Base-by-base conservation (phyloP, 441 rosid genomes). In the Iberis amara region DNA sequence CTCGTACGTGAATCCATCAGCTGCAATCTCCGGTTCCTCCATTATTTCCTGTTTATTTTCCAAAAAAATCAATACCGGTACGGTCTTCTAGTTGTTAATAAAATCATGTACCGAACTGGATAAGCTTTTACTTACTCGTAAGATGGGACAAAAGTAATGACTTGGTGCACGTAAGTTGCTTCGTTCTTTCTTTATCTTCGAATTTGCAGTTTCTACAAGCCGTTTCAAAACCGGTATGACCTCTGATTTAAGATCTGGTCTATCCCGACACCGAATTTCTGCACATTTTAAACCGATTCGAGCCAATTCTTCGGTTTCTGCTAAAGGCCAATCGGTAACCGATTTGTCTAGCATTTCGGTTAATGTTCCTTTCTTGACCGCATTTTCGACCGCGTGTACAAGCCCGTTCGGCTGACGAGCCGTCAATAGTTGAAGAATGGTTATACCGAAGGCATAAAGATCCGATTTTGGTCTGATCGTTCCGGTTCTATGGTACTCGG, bases 1-100 rank as follows among this genome's bases (percentile, higher is more conserved):
- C 78, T 87, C 96, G 7, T 87, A 87, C 2, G 90, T 81, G 65
- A 81, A 90, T 42, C 98, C 96, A 69, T 87, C 96, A 4, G 85
- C 86, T 28, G 95, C 90, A 66, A 87, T 72, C 65, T 72, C 73
- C 11, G 96, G 98, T 42, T 91, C 89, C 47, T 77, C 84, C 92
- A 85, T 85, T 23, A 91, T 68, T 72, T 83, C 92, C 95, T 87
- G 76, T 55, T 60, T 64, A 28, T 31, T 32, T 14, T 45, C 21
- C 21, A 45, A 36, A 54, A 35, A 52, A 33, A 21, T 30, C 38
- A 33, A 30, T 44, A 50, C 27, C 51, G 28, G 36, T 66, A 45
- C 3, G 8, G 8, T 32, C 14, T 47, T 28, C 7, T 2, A 27
- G 55, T 45, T 44, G 21, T 18, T 18, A 18, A 46, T 6, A 4